Base-by-base conservation (phyloP, 345 rosid species). In the Populus tremula region DNA sequence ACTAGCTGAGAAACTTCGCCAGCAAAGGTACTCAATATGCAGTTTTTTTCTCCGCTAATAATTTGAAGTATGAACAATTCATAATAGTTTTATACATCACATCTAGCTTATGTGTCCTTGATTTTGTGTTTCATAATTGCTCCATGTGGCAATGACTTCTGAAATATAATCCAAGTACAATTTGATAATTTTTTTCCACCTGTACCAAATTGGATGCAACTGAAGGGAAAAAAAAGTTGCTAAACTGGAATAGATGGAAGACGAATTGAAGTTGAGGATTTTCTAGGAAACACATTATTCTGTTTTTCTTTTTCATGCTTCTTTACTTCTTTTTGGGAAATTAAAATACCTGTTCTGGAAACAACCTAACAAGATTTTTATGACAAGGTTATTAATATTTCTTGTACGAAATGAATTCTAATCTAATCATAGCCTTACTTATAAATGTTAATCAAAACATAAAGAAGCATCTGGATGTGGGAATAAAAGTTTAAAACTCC, bases 1-100 rank as follows among this genome's bases (percentile, higher is more conserved):
- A 5, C 76, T 88, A 13, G 84, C 94, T 5, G 94, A 91, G 88
- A 93, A 93, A 74, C 88, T 91, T 77, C 91, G 84, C 82, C 90
- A 89, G 66, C 98, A 93, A 80, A 90, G 97, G 98, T 93, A 54
- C 18, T 16, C 11, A 33, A 43, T 33, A 14, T 11, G 12, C 39
- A 17, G 12, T 39, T 76, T 49, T 47, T 23, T 1, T 49, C 8
- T 50, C 62, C 59, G 62, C 39, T 66, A 27, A 63, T 14, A 16
- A 47, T 21, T 67, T 54, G 33, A 41, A 66, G 14, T n/a, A 8
- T n/a, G 27, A 10, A 59, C 27, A 59, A 25, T n/a, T 59, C 29
- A 59, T n/a, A 59, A 9, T 1, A n/a, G 1, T n/a, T 59, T 13
- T n/a, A n/a, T 59, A 59, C 63, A 59, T n/a, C 4, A 2, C 29